These are phyloP conservation scores for Trichosporon sp. DNA, from an alignment of 1,284 basidiomycete species.

Conservation along the genomic window DNA sequence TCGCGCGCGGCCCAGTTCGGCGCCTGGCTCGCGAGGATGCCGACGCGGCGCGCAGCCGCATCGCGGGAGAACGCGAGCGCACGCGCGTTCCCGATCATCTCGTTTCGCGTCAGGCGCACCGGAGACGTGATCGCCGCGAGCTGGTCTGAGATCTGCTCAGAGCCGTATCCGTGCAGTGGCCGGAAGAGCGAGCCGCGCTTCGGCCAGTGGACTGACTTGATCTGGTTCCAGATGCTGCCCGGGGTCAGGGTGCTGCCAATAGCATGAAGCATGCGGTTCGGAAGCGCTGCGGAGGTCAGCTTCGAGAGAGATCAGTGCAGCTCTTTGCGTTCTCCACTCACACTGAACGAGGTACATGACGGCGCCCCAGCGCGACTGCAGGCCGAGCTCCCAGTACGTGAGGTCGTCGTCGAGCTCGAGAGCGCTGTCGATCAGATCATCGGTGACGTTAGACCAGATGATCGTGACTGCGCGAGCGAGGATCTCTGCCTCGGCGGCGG, in stretches of 20 bases:
- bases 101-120: slow-evolving; percentile 41
- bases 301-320: neutral
- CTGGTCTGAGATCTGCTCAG: slow-evolving; percentile 5
- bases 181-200: slow-evolving; percentile 17
- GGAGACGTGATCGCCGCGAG: slow-evolving; percentile 40
- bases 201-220: slow-evolving; percentile 23
- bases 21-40: slow-evolving; percentile 40
- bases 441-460: slow-evolving; percentile 45
- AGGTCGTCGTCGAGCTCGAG: slow-evolving; percentile 42
- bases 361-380: slow-evolving; percentile 32
- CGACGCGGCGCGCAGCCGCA: slow-evolving; percentile 33
- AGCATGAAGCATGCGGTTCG: slow-evolving; percentile 36
- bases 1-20: slow-evolving; percentile 31
- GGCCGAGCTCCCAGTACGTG: slow-evolving; percentile 39
- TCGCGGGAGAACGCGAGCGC: slow-evolving; percentile 34
- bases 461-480: slow-evolving; percentile 44
- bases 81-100: slow-evolving; percentile 38
- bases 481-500: slow-evolving; percentile 39
- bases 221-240: slow-evolving; percentile 9
- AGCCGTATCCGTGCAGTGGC: slow-evolving; percentile 9
- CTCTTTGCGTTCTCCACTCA: slow-evolving; percentile 25
- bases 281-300: slow-evolving; percentile 35
- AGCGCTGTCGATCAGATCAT: slow-evolving; percentile 38
- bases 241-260: slow-evolving; percentile 16
- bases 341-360: slow-evolving; percentile 46